phyloP scores from a whole-genome alignment of 768 basidiomycete genomes.

The Rhizopogon rudus region DNA sequence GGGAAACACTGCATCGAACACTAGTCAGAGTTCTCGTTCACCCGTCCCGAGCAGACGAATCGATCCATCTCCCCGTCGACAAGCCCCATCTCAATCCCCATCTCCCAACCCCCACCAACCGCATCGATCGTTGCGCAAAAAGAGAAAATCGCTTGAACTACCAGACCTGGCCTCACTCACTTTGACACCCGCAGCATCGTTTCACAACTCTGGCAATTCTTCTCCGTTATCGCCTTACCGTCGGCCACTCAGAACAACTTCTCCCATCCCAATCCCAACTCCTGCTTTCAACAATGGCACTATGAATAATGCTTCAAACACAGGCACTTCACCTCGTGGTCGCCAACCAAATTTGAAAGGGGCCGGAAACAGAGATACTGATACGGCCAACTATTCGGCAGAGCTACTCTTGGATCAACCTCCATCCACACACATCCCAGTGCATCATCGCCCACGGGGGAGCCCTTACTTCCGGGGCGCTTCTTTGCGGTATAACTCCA shows the following conservation, averaged over 20 bases:
- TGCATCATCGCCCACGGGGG: slow-evolving; percentile 28
- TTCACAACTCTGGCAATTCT: slow-evolving; percentile 30
- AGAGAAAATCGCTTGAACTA: slow-evolving; percentile 71
- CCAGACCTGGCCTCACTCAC: slow-evolving; percentile 62
- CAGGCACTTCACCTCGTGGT: slow-evolving; percentile 30
- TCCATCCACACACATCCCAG: slow-evolving; percentile 39
- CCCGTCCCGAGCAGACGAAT: slow-evolving; percentile 19
- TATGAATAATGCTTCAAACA: slow-evolving; percentile 30
- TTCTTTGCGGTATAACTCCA: slow-evolving; percentile 37
- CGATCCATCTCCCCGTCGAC: slow-evolving; percentile 16
- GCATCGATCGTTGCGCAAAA: slow-evolving; percentile 58
- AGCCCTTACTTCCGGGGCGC: slow-evolving; percentile 30
- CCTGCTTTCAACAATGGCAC: slow-evolving; percentile 33
- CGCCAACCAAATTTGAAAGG: slow-evolving; percentile 26
- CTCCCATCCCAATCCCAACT: slow-evolving; percentile 46
- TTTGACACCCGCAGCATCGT: slow-evolving; percentile 36
- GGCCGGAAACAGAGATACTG: slow-evolving; percentile 17
- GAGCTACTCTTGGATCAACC: slow-evolving; percentile 37
- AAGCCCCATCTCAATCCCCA: slow-evolving; percentile 26
- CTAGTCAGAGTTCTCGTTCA: slow-evolving; percentile 23
- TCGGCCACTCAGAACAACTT: slow-evolving; percentile 36
- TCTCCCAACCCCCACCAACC: slow-evolving; percentile 39
- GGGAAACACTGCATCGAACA: slow-evolving; percentile 29
- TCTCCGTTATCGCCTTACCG: slow-evolving; percentile 39
- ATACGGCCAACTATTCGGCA: slow-evolving; percentile 30